These are phyloP conservation scores for Oehlia diaphana DNA, from an alignment of 192 early-diverging fungal species.

Conservation along the genomic window DNA sequence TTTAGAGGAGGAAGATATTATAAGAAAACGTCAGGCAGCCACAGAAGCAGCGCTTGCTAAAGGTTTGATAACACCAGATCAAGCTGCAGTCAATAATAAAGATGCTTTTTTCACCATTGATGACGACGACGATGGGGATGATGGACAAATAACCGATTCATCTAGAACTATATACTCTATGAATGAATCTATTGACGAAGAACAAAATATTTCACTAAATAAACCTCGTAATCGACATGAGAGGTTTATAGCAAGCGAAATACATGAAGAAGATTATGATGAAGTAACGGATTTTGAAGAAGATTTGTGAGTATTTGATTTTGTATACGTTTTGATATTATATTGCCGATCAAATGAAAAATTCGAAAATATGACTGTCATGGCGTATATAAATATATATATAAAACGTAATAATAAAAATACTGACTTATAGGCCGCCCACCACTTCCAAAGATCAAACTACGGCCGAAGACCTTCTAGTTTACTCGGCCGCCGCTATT, in stretches of 20 bases:
- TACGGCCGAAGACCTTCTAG: not conserved
- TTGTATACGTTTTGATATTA: too few species aligned
- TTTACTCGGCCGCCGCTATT: not conserved
- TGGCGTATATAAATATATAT: not conserved
- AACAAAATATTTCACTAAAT: conserved; percentile 16
- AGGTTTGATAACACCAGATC: conserved; percentile 1
- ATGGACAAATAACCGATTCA: not conserved
- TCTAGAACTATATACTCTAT: not conserved
- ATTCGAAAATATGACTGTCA: not conserved
- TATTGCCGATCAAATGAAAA: too few species aligned
- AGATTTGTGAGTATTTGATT: conserved; percentile 19
- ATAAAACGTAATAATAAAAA: conserved; percentile 7
- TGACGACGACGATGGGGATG: conserved; percentile 23
- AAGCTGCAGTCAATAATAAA: not conserved
- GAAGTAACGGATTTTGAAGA: not conserved
- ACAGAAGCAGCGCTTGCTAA: conserved; percentile 11
- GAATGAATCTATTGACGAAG: not conserved
- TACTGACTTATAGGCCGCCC: conserved; percentile 30
- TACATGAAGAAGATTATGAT: conserved; percentile 18
- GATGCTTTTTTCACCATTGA: not conserved
- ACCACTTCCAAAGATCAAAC: conserved; percentile 24
- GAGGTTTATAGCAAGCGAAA: not conserved
- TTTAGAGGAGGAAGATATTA: conserved; percentile 19
- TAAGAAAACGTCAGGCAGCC: conserved; percentile 11
- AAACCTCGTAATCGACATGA: conserved; percentile 25